Conservation (phyloP, 768 basidiomycete genomes). For the Termitomyces sp. region DNA sequence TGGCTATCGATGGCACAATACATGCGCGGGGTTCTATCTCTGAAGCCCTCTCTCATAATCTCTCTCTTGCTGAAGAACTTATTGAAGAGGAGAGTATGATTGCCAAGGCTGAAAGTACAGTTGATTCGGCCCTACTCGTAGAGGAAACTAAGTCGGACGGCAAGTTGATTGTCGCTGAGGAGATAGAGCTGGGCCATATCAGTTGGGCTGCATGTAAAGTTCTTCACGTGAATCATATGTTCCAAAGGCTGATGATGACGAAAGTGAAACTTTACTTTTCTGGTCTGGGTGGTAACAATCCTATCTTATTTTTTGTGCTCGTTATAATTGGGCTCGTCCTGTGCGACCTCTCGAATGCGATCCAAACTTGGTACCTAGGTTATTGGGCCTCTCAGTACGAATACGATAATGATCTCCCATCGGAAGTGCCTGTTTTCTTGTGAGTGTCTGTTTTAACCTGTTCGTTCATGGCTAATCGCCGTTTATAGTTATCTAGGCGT, state of each 20-base stretch:
- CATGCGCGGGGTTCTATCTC: conserved; percentile 42
- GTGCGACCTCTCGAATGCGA: conserved; percentile 17
- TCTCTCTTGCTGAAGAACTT: conserved; percentile 24
- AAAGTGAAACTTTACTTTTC: conserved; percentile 31
- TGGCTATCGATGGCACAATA: conserved; percentile 49
- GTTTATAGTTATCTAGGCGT: conserved; percentile 40
- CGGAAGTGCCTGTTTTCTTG: conserved; percentile 27
- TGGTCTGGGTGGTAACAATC: conserved; percentile 30
- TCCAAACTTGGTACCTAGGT: conserved; percentile 39
- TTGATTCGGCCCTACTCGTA: conserved; percentile 14
- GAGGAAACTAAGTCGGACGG: conserved; percentile 32
- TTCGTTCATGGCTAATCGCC: background rate
- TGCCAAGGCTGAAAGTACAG: conserved; percentile 19
- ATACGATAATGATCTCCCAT: conserved; percentile 23
- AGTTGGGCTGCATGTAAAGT: conserved; percentile 39
- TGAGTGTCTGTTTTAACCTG: conserved; percentile 19
- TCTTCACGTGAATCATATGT: background rate
- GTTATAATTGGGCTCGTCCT: conserved; percentile 20
- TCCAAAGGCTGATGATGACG: conserved; percentile 17
- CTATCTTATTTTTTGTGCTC: conserved; percentile 25
- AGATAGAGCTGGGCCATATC: conserved; percentile 55
- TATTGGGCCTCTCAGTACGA: conserved; percentile 42
- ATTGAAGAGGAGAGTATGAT: conserved; percentile 22
- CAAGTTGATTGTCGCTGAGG: conserved; percentile 62
- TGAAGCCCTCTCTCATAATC: conserved; percentile 38